phyloP scores from a whole-genome alignment of 768 basidiomycete genomes.

The Royoungia palumana region DNA sequence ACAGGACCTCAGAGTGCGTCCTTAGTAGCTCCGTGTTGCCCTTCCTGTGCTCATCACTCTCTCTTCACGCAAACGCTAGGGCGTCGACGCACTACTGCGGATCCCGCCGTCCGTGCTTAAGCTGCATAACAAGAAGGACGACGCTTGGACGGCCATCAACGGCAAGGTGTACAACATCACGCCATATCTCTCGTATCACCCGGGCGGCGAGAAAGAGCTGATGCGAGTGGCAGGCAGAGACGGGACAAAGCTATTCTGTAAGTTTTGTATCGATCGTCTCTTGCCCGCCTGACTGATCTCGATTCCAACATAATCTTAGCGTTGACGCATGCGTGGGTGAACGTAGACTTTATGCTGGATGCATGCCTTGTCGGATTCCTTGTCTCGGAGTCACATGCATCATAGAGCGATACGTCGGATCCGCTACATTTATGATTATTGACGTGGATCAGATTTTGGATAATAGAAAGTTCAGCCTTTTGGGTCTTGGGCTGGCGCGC shows the following conservation, averaged over 20 bases:
- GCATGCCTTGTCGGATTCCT: constrained; percentile 89
- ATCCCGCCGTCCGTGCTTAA: constrained; percentile 77
- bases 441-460: too few species aligned
- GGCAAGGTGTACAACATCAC: constrained; percentile 98
- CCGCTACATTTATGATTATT: too few species aligned
- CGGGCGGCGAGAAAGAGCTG: constrained; percentile 54
- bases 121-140: constrained; percentile 74
- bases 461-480: too few species aligned
- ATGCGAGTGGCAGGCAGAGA: constrained; percentile 95
- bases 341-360: constrained; percentile 94
- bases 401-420: constrained; percentile 20
- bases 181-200: constrained; percentile 69
- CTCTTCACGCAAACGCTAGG: constrained; percentile 52
- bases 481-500: too few species aligned
- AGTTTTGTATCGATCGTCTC: constrained; percentile 22
- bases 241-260: constrained; percentile 92
- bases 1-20: constrained; percentile 66
- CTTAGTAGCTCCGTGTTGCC: neutral
- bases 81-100: constrained; percentile 62
- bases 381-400: constrained; percentile 59
- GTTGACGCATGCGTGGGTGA: constrained; percentile 94
- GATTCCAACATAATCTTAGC: constrained; percentile 42
- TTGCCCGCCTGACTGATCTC: constrained; percentile 1
- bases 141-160: constrained; percentile 91
- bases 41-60: too few species aligned